phyloP scores from a whole-genome alignment of 148 eudicot genomes.

The Gaultheria prostrata region DNA sequence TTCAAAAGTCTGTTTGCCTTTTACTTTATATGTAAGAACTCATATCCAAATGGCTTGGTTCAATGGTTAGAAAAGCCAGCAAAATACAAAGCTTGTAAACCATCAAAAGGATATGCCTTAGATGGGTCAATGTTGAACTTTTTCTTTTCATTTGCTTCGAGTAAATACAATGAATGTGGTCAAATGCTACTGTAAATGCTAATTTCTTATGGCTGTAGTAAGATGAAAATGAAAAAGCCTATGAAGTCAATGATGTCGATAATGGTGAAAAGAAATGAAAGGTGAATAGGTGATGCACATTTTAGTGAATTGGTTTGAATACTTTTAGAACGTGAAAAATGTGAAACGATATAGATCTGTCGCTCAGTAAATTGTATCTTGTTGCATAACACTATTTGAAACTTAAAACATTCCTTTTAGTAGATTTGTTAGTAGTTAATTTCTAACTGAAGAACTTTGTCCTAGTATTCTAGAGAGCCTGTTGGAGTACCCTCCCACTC shows the following conservation, averaged over 20 bases:
- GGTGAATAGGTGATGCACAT: not conserved
- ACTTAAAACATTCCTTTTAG: not conserved
- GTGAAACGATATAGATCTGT: not conserved
- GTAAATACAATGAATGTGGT: too few species aligned
- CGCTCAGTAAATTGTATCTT: not conserved
- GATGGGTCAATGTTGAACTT: too few species aligned
- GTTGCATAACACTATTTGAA: not conserved
- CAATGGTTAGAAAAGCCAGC: too few species aligned
- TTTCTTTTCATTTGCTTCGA: too few species aligned
- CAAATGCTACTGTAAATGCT: too few species aligned
- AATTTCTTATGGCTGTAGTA: not conserved
- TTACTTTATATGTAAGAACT: too few species aligned
- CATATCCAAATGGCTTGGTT: too few species aligned
- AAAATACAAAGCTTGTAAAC: too few species aligned
- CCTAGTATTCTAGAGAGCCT: not conserved
- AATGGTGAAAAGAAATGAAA: not conserved
- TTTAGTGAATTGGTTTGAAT: not conserved
- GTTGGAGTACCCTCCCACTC: too few species aligned
- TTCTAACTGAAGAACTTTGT: not conserved
- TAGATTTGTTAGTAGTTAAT: not conserved
- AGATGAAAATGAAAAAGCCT: not conserved
- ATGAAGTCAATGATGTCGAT: not conserved
- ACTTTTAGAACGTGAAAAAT: not conserved
- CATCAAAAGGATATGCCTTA: too few species aligned
- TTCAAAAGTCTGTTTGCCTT: too few species aligned